Base-by-base conservation (phyloP, 164 flowering plant genomes). In the Magnolia sinica region DNA sequence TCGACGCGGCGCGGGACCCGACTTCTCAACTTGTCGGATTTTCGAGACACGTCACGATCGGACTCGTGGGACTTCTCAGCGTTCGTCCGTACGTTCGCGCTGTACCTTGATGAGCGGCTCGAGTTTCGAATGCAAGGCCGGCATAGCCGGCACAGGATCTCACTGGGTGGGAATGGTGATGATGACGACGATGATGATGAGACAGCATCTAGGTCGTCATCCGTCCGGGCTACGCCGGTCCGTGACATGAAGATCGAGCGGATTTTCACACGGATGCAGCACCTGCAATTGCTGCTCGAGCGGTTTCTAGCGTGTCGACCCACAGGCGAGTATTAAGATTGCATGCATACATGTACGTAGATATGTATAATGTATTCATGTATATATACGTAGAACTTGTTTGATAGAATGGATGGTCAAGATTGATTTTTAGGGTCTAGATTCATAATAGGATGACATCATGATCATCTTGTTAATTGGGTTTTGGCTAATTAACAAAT, bases 1-100 rank as follows among this genome's bases (percentile, higher is more conserved):
- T 89, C 93, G 1, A 96, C 97, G 0, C 78, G 97, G 31, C 87
- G 90, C 0, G 99, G 99, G 14, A 89, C 93, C 2, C 80, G 98
- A 76, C 78, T 96, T 0, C 85, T 96, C 68, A 91, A 96, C 84
- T 81, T 96, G 92, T 86, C 93, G 0, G 99, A 92, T 74, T 96
- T 94, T 73, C 76, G 92, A 19, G 99, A 96, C 73, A 80, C 85
- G 66, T 88, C 94, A 8, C 64, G 31, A 1, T 59, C 78, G n/a
- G 82, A 88, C 52, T 85, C 97, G 0, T 92, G 99, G 98, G 98
- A 94, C 72, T 93, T 81, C 75, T 92, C 98, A 0, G 92, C 95
- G 0, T 94, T 92, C 77, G 93, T 96, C 8, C 81, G 97, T 13
- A 88, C 92, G 8, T 94, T 83, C 55, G 91, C 96, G 0, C 74